A percentile compares a stretch with the other conserved stretches of the same genome.
These are phyloP conservation scores for Linnemannia hyalina DNA, from an alignment of 192 early-diverging fungal genomes.

Conservation along the genomic window DNA sequence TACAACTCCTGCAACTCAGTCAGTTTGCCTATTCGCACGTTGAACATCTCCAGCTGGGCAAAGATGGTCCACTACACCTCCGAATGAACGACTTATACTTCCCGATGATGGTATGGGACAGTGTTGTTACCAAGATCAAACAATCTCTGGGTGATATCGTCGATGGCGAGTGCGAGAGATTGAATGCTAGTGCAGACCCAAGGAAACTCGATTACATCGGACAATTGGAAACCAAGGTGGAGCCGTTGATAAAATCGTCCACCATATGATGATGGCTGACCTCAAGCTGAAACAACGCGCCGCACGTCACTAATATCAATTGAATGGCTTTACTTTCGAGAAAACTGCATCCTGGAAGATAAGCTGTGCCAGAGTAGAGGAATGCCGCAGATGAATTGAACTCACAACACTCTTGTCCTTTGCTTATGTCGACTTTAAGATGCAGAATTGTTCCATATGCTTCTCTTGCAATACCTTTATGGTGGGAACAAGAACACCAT, in stretches of 20 bases:
- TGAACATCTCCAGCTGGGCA: not conserved
- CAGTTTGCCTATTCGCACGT: not conserved
- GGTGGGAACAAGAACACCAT: not conserved
- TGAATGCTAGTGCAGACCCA: not conserved
- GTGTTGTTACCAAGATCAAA: not conserved
- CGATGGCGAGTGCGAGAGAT: not conserved
- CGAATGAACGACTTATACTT: not conserved
- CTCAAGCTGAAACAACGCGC: not conserved
- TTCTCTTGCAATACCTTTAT: not conserved
- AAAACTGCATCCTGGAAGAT: not conserved
- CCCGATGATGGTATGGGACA: not conserved
- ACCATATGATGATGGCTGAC: not conserved
- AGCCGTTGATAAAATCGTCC: not conserved
- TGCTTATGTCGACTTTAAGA: not conserved
- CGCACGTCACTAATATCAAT: not conserved
- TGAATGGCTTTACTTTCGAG: not conserved
- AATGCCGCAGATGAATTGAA: not conserved
- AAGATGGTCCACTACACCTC: not conserved
- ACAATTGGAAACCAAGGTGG: not conserved
- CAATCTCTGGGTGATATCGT: not conserved
- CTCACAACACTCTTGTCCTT: not conserved
- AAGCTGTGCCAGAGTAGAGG: not conserved
- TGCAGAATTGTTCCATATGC: not conserved
- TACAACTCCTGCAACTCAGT: not conserved
- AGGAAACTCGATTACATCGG: not conserved